Percentiles rank a stretch among this genome's conserved stretches.
Conservation (phyloP, 208 protist genomes). For the Acanthamoeba culbertsoni region DNA sequence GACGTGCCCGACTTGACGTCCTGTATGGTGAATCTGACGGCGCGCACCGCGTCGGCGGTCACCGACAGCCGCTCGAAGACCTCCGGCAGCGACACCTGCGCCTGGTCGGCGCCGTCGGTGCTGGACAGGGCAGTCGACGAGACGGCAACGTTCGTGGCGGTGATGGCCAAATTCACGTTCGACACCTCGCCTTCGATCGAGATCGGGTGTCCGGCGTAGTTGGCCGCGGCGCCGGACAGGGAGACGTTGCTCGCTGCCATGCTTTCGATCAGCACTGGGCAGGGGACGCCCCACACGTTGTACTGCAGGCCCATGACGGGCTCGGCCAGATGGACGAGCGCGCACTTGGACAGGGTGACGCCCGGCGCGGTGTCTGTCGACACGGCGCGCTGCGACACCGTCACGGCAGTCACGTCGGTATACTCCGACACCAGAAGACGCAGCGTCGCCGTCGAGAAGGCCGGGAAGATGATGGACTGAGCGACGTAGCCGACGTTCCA, state of each 20-base stretch:
- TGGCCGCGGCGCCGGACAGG: neutral
- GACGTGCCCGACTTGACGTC: neutral
- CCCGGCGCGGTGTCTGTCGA: neutral
- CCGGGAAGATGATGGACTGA: neutral
- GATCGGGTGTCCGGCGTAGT: neutral
- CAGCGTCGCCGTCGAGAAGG: neutral
- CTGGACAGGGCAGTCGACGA: neutral
- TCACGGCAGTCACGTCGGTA: neutral
- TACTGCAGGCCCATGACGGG: neutral
- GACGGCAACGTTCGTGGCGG: too few species aligned
- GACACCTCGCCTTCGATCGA: neutral
- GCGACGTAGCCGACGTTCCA: constrained; percentile 12
- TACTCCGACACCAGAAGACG: neutral
- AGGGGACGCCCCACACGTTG: neutral
- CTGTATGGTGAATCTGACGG: neutral
- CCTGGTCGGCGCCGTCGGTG: neutral
- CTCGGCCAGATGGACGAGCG: neutral
- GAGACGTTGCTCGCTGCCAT: neutral
- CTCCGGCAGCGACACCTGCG: neutral
- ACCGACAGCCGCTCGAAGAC: neutral
- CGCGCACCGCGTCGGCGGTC: neutral
- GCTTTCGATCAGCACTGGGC: neutral
- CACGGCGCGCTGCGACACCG: neutral
- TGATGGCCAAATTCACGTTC: neutral
- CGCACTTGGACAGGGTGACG: neutral